Evolutionary conservation across 169 alveolate species (phyloP).

Genomic region (Nephromyces sp.): DNA sequence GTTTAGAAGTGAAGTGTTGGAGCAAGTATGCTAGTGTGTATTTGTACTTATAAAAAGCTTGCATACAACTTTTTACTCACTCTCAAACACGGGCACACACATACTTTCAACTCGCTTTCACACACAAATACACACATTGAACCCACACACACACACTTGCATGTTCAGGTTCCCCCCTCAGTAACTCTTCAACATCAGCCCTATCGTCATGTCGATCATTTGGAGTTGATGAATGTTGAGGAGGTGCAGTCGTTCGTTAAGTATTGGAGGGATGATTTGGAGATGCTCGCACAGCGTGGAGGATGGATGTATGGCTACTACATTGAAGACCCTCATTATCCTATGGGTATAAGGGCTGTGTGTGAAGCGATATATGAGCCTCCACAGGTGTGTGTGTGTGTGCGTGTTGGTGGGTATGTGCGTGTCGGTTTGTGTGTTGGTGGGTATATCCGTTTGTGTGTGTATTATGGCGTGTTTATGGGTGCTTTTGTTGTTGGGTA

Average conservation of each 20-base stretch:
- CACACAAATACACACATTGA: background rate
- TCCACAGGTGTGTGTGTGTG: conserved; percentile 34
- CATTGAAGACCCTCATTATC: conserved; percentile 89
- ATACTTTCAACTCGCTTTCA: background rate
- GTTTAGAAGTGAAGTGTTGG: background rate
- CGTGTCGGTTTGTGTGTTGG: no score
- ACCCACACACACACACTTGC: background rate
- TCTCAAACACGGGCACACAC: background rate
- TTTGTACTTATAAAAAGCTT: background rate
- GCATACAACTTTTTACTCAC: background rate
- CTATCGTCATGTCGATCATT: conserved; percentile 94
- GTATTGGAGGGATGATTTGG: conserved; percentile 76
- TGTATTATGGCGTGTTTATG: no score
- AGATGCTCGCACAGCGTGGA: conserved; percentile 80
- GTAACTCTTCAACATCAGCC: conserved; percentile 86
- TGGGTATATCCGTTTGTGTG: no score
- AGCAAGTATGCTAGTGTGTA: background rate
- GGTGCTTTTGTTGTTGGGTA: no score
- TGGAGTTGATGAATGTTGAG: conserved; percentile 87
- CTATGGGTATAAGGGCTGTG: conserved; percentile 92
- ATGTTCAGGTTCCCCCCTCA: conserved; percentile 78
- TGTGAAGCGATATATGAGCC: conserved; percentile 31
- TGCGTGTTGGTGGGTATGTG: no score
- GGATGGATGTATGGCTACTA: conserved; percentile 96
- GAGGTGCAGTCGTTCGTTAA: conserved; percentile 83